phyloP scores from a whole-genome alignment of 352 stramenopile genomes.

The Phytophthora sojae region DNA sequence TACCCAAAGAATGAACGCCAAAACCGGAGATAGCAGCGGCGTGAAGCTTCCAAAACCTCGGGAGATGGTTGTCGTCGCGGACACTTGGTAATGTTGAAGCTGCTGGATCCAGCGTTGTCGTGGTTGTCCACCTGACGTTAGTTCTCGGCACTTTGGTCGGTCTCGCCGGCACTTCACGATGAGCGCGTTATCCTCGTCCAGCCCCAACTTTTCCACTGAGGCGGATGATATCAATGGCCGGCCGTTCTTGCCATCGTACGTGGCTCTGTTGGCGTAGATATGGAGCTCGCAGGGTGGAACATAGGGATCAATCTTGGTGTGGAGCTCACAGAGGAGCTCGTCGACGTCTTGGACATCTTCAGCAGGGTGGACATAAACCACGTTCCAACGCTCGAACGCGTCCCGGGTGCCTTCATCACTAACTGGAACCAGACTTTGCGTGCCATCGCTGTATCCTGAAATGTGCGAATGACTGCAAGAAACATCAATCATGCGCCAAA shows the following conservation, averaged over 20 bases:
- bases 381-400: not conserved
- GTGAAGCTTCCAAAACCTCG: too few species aligned
- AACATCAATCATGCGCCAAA: too few species aligned
- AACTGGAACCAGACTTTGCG: not conserved
- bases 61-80: too few species aligned
- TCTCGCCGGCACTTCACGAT: not conserved
- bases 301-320: not conserved
- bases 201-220: not conserved
- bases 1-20: not conserved
- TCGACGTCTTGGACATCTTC: not conserved
- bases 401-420: not conserved
- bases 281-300: not conserved
- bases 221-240: not conserved
- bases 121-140: too few species aligned
- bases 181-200: not conserved
- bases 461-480: too few species aligned
- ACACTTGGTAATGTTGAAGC: too few species aligned
- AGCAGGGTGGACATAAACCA: not conserved
- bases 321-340: not conserved
- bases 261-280: not conserved
- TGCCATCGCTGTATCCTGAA: too few species aligned
- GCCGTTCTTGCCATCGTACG: not conserved
- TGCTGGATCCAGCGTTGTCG: too few species aligned
- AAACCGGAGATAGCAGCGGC: not conserved
- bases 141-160: too few species aligned